Evolutionary conservation across 768 basidiomycete genomes (phyloP).

Genomic region (Tylopilus felleus): DNA sequence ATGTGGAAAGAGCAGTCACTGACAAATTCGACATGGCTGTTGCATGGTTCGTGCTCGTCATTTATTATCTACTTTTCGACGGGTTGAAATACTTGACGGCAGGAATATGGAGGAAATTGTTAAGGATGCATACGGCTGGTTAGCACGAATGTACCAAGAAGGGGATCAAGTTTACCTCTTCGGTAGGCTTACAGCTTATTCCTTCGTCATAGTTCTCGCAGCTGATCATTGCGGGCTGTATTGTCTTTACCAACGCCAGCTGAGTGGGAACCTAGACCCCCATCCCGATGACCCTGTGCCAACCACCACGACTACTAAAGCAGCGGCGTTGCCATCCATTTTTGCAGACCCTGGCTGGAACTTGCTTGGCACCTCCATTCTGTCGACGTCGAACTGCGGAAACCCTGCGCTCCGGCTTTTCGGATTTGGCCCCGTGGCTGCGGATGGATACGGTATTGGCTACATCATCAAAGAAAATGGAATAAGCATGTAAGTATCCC

Average conservation of each 20-base stretch:
- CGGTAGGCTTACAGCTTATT: too few relatives aligned
- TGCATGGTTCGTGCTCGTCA: too few relatives aligned
- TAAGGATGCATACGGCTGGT: too few relatives aligned
- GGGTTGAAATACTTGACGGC: too few relatives aligned
- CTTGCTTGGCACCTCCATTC: conserved; percentile 75
- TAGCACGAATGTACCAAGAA: too few relatives aligned
- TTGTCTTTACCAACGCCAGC: conserved; percentile 84
- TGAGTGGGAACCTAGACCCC: conserved; percentile 41
- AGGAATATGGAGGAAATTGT: too few relatives aligned
- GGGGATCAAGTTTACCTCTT: too few relatives aligned
- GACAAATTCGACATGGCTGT: too few relatives aligned
- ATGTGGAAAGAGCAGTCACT: too few relatives aligned
- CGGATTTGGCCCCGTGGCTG: conserved; percentile 93
- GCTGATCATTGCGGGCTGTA: conserved; percentile 80
- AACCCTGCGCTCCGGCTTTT: conserved; percentile 91
- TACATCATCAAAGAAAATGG: conserved; percentile 99
- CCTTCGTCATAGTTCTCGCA: too few relatives aligned
- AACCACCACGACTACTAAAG: conserved; percentile 18
- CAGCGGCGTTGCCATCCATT: conserved; percentile 50
- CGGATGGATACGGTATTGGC: conserved; percentile 95
- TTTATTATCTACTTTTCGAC: too few relatives aligned
- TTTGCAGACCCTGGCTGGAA: conserved; percentile 89
- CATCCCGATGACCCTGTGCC: conserved; percentile 38
- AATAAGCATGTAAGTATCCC: conserved; percentile 64
- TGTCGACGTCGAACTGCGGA: conserved; percentile 95